Evolutionary conservation across 371 early-diverging fungal species (phyloP).

Genomic region (Zychaea mexicana): DNA sequence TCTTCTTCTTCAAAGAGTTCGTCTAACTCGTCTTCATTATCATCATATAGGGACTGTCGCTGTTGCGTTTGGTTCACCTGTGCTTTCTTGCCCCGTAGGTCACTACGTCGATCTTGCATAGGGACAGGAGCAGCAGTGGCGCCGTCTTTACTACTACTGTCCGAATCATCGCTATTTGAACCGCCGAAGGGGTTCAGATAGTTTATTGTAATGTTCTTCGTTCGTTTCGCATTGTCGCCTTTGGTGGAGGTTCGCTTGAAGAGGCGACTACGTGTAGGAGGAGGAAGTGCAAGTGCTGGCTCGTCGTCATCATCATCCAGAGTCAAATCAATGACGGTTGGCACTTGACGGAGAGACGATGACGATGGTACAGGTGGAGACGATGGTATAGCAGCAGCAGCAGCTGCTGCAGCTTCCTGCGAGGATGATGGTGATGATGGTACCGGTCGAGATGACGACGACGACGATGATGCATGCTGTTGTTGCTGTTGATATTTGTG

Average conservation of each 20-base stretch:
- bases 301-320: not conserved
- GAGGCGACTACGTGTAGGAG: not conserved
- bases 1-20: no score
- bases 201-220: no score
- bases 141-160: not conserved
- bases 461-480: no score
- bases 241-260: not conserved
- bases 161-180: not conserved
- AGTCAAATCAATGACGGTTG: not conserved
- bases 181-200: no score
- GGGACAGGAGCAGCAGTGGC: no score
- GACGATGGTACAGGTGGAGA: not conserved
- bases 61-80: no score
- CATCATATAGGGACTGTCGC: no score
- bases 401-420: not conserved
- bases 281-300: not conserved
- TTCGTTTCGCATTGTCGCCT: not conserved
- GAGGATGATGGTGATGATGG: not conserved
- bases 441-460: no score
- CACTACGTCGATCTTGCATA: no score
- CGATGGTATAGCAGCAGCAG: not conserved
- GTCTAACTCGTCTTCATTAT: no score
- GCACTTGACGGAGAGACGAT: not conserved
- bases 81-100: no score
- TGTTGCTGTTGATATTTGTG: no score